Conservation (phyloP, 2,329 filamentous ascomycete genomes). For the Phaeophleospora eucalypticola region DNA sequence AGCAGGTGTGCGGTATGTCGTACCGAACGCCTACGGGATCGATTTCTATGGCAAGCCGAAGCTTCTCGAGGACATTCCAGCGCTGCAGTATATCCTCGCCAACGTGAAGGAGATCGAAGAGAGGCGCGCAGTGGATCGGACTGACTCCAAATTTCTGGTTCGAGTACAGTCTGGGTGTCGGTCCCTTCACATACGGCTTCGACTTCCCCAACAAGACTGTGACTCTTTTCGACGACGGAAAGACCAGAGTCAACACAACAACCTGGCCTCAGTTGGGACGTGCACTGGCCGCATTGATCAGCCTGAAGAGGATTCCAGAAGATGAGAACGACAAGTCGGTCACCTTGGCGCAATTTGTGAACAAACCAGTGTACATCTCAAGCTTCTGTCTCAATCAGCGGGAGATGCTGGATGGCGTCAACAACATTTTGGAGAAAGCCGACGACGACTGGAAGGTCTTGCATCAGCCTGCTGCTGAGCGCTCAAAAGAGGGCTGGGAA, state of each 20-base stretch:
- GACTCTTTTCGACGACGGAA: constrained; percentile 51
- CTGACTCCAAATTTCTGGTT: constrained; percentile 33
- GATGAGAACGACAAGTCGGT: neutral
- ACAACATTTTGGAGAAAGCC: constrained; percentile 53
- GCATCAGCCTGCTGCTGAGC: constrained; percentile 43
- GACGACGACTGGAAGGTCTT: constrained; percentile 59
- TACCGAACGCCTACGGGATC: constrained; percentile 17
- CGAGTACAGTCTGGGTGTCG: constrained; percentile 24
- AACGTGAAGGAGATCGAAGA: too few relatives aligned
- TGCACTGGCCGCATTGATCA: constrained; percentile 46
- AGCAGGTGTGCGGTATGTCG: constrained; percentile 30
- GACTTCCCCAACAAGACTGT: constrained; percentile 25
- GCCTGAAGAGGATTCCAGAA: constrained; percentile 21
- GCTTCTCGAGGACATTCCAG: too few relatives aligned
- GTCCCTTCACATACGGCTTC: constrained; percentile 27
- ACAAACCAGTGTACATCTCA: constrained; percentile 49
- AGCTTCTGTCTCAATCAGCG: constrained; percentile 58
- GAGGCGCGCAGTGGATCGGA: constrained; percentile 23
- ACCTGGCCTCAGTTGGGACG: constrained; percentile 57
- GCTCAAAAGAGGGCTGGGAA: constrained; percentile 47
- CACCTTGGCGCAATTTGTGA: constrained; percentile 37
- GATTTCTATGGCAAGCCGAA: constrained; percentile 12
- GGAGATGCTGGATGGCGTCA: constrained; percentile 59
- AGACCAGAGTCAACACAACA: constrained; percentile 51
- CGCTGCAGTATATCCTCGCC: too few relatives aligned